Evolutionary conservation across 768 basidiomycete species (phyloP).

Genomic region (Leccinum barrowsii): DNA sequence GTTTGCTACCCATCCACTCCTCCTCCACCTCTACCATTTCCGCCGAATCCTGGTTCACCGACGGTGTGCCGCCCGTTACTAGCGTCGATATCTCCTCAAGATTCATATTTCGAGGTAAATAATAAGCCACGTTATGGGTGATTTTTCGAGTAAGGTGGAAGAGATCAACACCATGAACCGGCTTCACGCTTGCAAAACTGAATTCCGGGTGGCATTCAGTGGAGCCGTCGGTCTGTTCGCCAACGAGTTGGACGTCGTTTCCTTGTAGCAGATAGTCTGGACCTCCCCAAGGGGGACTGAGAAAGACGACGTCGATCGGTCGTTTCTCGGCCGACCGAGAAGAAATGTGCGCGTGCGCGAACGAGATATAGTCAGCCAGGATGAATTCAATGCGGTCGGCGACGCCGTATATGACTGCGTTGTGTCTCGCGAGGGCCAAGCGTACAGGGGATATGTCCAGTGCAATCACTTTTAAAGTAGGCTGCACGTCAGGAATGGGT

Average conservation of each 20-base stretch:
- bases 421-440: slow-evolving; percentile 89
- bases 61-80: slow-evolving; percentile 19
- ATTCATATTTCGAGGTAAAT: slow-evolving; percentile 77
- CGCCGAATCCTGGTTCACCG: slow-evolving; percentile 5
- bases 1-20: slow-evolving; percentile 91
- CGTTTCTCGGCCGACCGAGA: slow-evolving; percentile 32
- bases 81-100: slow-evolving; percentile 69
- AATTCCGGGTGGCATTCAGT: slow-evolving; percentile 49
- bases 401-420: slow-evolving; percentile 91
- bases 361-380: slow-evolving; percentile 78
- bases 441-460: slow-evolving; percentile 82
- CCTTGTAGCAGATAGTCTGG: slow-evolving; percentile 54
- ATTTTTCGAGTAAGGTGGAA: slow-evolving; percentile 70
- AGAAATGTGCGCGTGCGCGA: slow-evolving; percentile 53
- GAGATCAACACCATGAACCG: slow-evolving; percentile 79
- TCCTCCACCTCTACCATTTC: slow-evolving; percentile 90
- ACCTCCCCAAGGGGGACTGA: slow-evolving; percentile 97
- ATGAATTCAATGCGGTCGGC: slow-evolving; percentile 95
- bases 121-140: slow-evolving; percentile 85
- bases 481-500: not conserved
- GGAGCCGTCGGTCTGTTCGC: not conserved
- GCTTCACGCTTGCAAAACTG: slow-evolving; percentile 67
- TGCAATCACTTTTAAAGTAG: slow-evolving; percentile 72
- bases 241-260: not conserved
- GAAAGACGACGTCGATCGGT: slow-evolving; percentile 84